Conservation (phyloP, 345 rosid genomes). For the Aquilaria malaccensis region DNA sequence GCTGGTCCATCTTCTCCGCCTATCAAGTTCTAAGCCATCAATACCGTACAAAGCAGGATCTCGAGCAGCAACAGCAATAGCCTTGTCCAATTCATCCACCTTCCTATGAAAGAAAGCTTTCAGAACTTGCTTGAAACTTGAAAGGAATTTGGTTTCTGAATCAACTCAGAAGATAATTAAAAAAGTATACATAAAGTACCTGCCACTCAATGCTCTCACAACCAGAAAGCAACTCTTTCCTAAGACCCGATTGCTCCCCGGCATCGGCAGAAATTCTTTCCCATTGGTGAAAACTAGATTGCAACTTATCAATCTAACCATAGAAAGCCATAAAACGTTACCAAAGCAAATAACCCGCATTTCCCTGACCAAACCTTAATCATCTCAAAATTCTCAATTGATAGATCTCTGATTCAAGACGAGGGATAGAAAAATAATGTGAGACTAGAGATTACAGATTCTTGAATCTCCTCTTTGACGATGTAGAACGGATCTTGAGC, state of each 20-base stretch:
- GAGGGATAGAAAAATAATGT: neutral
- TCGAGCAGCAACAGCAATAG: slow-evolving; percentile 78
- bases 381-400: too few relatives aligned
- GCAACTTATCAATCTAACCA: slow-evolving; percentile 86
- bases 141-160: slow-evolving; percentile 2
- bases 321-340: slow-evolving; percentile 9
- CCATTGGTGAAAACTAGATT: slow-evolving; percentile 81
- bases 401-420: too few relatives aligned
- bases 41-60: slow-evolving; percentile 93
- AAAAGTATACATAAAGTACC: slow-evolving; percentile 31
- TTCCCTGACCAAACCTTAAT: too few relatives aligned
- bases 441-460: slow-evolving; percentile 55
- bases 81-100: slow-evolving; percentile 97
- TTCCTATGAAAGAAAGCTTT: slow-evolving; percentile 54
- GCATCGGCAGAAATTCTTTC: slow-evolving; percentile 52
- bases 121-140: slow-evolving; percentile 32
- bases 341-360: neutral
- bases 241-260: slow-evolving; percentile 57
- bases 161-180: neutral
- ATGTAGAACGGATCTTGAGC: slow-evolving; percentile 98
- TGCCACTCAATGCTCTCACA: slow-evolving; percentile 98
- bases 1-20: slow-evolving; percentile 87
- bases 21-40: slow-evolving; percentile 76
- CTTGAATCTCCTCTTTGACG: slow-evolving; percentile 97
- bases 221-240: slow-evolving; percentile 61